Percentiles rank a stretch among this genome's conserved stretches.
phyloP scores from a whole-genome alignment of 345 rosid species.

The Erucastrum elatum region DNA sequence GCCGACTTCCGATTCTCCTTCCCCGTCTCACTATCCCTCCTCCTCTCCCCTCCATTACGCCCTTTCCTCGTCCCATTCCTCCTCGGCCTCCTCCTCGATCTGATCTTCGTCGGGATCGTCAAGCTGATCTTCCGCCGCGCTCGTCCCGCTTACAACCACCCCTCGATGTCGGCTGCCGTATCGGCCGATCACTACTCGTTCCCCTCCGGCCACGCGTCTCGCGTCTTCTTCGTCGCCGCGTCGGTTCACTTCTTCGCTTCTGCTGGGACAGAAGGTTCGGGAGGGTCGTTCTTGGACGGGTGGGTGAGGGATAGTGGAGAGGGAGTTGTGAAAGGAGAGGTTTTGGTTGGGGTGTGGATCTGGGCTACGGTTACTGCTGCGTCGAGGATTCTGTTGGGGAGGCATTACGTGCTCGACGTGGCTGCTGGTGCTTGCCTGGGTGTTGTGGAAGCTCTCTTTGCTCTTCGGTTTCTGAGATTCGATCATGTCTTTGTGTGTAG shows the following conservation, averaged over 20 bases:
- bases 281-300: conserved; percentile 27
- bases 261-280: too few relatives aligned
- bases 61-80: conserved; percentile 58
- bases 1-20: conserved; percentile 85
- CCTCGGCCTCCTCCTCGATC: conserved; percentile 81
- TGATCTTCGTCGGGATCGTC: conserved; percentile 63
- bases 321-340: conserved; percentile 25
- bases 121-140: conserved; percentile 77
- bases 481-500: conserved; percentile 22
- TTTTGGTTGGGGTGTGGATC: conserved; percentile 44
- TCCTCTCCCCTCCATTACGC: conserved; percentile 51
- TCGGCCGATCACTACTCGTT: conserved; percentile 78
- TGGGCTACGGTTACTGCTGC: conserved; percentile 72
- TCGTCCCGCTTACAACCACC: conserved; percentile 78
- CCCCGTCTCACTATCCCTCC: conserved; percentile 65
- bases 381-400: conserved; percentile 82
- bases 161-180: conserved; percentile 71
- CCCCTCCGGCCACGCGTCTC: conserved; percentile 94
- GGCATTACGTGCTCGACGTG: conserved; percentile 73
- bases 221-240: conserved; percentile 70
- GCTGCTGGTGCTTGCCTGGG: conserved; percentile 71
- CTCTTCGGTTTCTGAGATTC: conserved; percentile 49
- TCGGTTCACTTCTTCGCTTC: conserved; percentile 46
- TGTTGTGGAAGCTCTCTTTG: conserved; percentile 56
- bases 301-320: conserved; percentile 31